phyloP scores from a whole-genome alignment of 768 basidiomycete species.

The Steccherinum ochraceum region DNA sequence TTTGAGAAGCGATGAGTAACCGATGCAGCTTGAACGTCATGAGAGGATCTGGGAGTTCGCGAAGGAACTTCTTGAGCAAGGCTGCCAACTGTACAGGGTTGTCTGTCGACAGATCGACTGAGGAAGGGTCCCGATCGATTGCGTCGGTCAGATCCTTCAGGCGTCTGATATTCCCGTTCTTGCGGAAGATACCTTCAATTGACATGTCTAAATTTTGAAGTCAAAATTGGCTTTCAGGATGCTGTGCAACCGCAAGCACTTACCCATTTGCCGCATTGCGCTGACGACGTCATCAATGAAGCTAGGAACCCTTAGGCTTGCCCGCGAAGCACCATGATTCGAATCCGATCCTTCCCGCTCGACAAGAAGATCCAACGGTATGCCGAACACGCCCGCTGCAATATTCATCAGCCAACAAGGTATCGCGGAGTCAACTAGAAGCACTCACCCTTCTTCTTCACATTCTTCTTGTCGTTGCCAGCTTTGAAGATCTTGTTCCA shows the following conservation, averaged over 20 bases:
- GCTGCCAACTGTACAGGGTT: slow-evolving; percentile 97
- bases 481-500: slow-evolving; percentile 95
- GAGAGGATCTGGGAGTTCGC: slow-evolving; percentile 93
- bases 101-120: slow-evolving; percentile 89
- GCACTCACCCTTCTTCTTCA: slow-evolving; percentile 74
- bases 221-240: background rate
- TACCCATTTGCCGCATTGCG: slow-evolving; percentile 99
- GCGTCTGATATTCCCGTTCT: slow-evolving; percentile 95
- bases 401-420: background rate
- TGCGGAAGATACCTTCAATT: slow-evolving; percentile 96
- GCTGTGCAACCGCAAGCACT: slow-evolving; percentile 21
- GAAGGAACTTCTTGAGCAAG: slow-evolving; percentile 92
- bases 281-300: slow-evolving; percentile 98
- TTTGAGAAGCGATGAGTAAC: slow-evolving; percentile 80
- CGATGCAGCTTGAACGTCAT: slow-evolving; percentile 92
- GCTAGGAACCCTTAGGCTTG: slow-evolving; percentile 84
- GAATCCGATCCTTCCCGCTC: slow-evolving; percentile 97
- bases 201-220: slow-evolving; percentile 75
- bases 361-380: slow-evolving; percentile 88
- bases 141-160: slow-evolving; percentile 87
- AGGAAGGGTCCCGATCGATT: slow-evolving; percentile 88
- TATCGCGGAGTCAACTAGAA: background rate
- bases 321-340: slow-evolving; percentile 80
- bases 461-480: slow-evolving; percentile 78
- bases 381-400: slow-evolving; percentile 77